These are phyloP conservation scores for Xenosphaeropsis pyriputrescens DNA, from an alignment of 2,329 filamentous ascomycete genomes.

Conservation along the genomic window DNA sequence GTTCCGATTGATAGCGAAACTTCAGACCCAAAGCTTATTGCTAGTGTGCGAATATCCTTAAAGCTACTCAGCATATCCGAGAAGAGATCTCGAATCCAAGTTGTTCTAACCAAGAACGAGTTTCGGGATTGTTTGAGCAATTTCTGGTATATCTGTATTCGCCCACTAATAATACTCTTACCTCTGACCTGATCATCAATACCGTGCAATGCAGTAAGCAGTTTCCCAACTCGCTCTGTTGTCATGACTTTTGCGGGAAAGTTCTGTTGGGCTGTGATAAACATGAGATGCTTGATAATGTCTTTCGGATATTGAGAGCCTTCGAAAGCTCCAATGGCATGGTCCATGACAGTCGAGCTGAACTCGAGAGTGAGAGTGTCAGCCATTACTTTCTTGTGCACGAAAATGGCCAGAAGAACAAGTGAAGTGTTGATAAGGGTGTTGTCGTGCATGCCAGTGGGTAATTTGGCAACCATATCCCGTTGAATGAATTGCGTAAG, in stretches of 20 bases:
- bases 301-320: conserved; percentile 59
- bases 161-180: conserved; percentile 65
- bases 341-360: conserved; percentile 64
- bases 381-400: conserved; percentile 59
- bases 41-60: conserved; percentile 60
- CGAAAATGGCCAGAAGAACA: conserved; percentile 61
- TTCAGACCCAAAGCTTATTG: conserved; percentile 60
- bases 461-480: conserved; percentile 53
- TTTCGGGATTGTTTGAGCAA: conserved; percentile 57
- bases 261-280: conserved; percentile 65
- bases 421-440: conserved; percentile 66
- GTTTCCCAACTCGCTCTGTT: conserved; percentile 48
- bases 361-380: conserved; percentile 65
- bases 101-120: conserved; percentile 54
- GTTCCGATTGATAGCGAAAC: conserved; percentile 55
- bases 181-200: conserved; percentile 63
- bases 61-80: conserved; percentile 67
- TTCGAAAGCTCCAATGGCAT: conserved; percentile 60
- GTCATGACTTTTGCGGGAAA: conserved; percentile 67
- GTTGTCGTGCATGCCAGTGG: conserved; percentile 42
- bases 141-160: conserved; percentile 65
- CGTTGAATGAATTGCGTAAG: conserved; percentile 73
- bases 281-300: conserved; percentile 64
- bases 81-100: conserved; percentile 76
- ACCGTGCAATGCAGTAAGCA: conserved; percentile 56